These are phyloP conservation scores for Penicillium sp. DNA, from an alignment of 2,329 filamentous ascomycete genomes.

Conservation along the genomic window DNA sequence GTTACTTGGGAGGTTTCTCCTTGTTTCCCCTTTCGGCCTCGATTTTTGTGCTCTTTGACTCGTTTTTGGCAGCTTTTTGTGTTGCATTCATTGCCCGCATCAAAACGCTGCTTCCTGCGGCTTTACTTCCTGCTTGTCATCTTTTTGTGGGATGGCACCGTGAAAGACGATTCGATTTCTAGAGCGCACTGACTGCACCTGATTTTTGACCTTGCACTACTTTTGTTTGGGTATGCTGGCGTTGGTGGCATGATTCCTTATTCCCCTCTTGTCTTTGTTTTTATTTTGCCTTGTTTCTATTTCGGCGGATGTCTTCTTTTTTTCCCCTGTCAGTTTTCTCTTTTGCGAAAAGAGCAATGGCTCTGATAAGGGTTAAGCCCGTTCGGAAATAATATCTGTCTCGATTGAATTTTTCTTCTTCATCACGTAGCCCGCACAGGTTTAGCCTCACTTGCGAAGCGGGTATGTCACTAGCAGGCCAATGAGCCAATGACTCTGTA, in stretches of 20 bases:
- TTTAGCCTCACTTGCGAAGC: not conserved
- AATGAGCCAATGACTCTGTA: not conserved
- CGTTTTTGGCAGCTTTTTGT: constrained; percentile 28
- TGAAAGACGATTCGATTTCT: constrained; percentile 25
- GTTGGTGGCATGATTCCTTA: constrained; percentile 27
- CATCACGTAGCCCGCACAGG: not conserved
- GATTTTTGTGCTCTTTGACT: constrained; percentile 17
- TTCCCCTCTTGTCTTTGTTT: constrained; percentile 29
- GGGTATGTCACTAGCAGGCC: not conserved
- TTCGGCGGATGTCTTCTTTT: not conserved
- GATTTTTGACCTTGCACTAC: constrained; percentile 6
- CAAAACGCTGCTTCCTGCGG: constrained; percentile 18
- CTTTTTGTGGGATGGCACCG: constrained; percentile 18
- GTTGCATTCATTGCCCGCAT: constrained; percentile 22
- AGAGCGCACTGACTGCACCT: constrained; percentile 28
- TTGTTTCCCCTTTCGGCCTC: constrained; percentile 6
- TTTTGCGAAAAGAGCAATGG: constrained; percentile 1
- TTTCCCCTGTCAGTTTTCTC: not conserved
- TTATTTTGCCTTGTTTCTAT: constrained; percentile 8
- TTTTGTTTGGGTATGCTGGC: constrained; percentile 19
- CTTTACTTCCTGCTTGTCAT: constrained; percentile 6
- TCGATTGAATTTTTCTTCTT: not conserved
- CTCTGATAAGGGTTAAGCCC: constrained; percentile 3
- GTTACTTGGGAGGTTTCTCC: constrained; percentile 15
- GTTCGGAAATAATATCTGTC: constrained; percentile 16